Percentiles rank a stretch among this genome's conserved stretches.
Evolutionary conservation across 2,329 filamentous ascomycete species (phyloP).

Genomic region (Graphilbum fragrans): DNA sequence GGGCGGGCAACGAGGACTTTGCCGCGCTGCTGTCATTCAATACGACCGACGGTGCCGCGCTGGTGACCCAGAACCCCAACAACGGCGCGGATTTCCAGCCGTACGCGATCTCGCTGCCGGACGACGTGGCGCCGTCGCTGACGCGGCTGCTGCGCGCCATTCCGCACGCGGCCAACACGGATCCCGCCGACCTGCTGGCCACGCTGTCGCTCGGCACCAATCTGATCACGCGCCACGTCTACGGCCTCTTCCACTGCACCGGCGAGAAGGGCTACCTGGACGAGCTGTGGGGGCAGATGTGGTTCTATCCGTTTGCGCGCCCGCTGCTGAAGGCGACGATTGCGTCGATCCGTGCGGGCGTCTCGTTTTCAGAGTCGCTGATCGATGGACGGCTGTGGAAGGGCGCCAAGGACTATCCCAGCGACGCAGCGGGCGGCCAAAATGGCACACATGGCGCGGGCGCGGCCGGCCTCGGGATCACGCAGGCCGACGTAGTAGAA

Average conservation of each 20-base stretch:
- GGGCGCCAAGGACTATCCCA: not conserved
- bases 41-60: not conserved
- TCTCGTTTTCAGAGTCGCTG: not conserved
- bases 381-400: slow-evolving; percentile 1
- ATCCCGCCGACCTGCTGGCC: not conserved
- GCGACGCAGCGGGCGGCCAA: not conserved
- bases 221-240: slow-evolving; percentile 2
- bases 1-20: slow-evolving; percentile 3
- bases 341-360: not conserved
- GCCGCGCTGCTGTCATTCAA: not conserved
- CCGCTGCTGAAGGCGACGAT: not conserved
- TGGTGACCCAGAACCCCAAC: not conserved
- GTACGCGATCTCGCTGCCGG: not conserved
- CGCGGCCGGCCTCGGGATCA: no score
- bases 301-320: slow-evolving; percentile 2
- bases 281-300: slow-evolving; percentile 2
- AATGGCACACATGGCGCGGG: no score
- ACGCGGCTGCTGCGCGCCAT: not conserved
- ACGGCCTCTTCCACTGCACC: slow-evolving; percentile 4
- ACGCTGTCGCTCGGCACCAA: slow-evolving; percentile 1
- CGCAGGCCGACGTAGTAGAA: not conserved
- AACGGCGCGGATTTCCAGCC: not conserved
- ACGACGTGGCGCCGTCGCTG: not conserved
- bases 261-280: slow-evolving; percentile 4
- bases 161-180: not conserved